phyloP scores from a whole-genome alignment of 768 basidiomycete species.

The Dacryopinax spathularia region DNA sequence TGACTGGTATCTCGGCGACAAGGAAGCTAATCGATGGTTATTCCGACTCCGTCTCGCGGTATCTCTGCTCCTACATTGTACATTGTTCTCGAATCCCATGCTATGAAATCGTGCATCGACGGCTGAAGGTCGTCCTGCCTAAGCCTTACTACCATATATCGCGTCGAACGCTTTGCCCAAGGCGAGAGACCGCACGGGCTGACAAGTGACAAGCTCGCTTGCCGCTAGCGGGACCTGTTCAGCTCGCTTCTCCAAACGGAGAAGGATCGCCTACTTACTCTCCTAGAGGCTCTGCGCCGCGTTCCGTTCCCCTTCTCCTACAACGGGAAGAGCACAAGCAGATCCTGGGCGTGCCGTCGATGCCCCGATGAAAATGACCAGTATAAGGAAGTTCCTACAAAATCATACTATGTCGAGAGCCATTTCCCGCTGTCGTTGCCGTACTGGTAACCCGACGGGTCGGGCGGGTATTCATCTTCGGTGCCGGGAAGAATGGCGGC shows the following conservation, averaged over 20 bases:
- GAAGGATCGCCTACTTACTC: constrained; percentile 1
- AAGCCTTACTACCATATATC: too few relatives aligned
- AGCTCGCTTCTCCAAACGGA: constrained; percentile 2
- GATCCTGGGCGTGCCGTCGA: not conserved
- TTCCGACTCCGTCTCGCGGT: too few relatives aligned
- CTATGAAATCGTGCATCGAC: too few relatives aligned
- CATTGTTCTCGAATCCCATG: too few relatives aligned
- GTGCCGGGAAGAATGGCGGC: not conserved
- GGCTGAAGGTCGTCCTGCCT: too few relatives aligned
- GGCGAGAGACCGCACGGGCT: not conserved
- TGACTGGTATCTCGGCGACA: not conserved
- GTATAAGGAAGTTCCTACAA: not conserved
- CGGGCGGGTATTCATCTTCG: not conserved
- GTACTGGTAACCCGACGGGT: not conserved
- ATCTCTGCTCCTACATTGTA: too few relatives aligned
- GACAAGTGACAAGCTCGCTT: not conserved
- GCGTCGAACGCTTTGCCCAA: too few relatives aligned
- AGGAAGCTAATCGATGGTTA: not conserved
- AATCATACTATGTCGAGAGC: not conserved
- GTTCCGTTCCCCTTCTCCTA: not conserved
- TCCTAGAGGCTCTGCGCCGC: not conserved
- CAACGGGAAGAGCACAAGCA: not conserved
- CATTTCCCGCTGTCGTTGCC: not conserved
- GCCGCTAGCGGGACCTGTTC: not conserved
- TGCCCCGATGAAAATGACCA: not conserved